Evolutionary conservation across 495 filamentous ascomycete genomes (phyloP), one percentile per base, ranked within the genome.

Genomic region (Talaromyces stipitatus): DNA sequence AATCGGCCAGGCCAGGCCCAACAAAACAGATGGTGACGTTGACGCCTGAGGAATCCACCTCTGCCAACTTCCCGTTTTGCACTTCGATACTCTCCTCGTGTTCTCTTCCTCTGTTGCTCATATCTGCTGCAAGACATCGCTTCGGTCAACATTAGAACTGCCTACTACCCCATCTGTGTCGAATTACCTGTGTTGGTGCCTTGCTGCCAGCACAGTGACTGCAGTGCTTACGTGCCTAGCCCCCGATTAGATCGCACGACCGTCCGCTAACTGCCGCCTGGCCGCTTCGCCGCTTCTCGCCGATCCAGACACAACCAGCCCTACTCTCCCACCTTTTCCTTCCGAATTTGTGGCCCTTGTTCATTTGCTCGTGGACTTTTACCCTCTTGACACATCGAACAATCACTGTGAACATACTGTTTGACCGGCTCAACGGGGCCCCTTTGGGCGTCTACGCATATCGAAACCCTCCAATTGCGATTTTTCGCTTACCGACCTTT

Each of bases 291-390:
- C 45, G 48, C 48, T 16, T 20, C n/a, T 51, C 27, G 48, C 48
- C 48, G 48, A 51, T 51, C 48, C 27, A 51, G 48, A 51, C 27
- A 28, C 48, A 28, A 51, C n/a, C 48, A 51, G 48, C 48, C 48
- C 48, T 51, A 51, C 48, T 12, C 46, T 30, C 27, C 23, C 41
- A 46, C 22, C 18, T 18, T 9, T 10, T 20, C 20, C 41, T 9
- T 10, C 43, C 20, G 10, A 47, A 26, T 23, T 23, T 47, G 43
- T 47, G 43, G 43, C 43, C 23, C 20, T 26, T 47, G n/a, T 26
- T 47, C 43, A 47, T 47, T 47, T 26, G 43, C 22, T 26, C 43
- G 10, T 41, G 5, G 9, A 41, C n/a, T 20, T 41, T 14, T 41
- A 41, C 18, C 36, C 36, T n/a, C n/a, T n/a, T 41, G 33, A 41